Percentiles rank a stretch among this genome's conserved stretches.
Evolutionary conservation across 2,329 filamentous ascomycete species (phyloP).

Genomic region (Aspergillus candidus): DNA sequence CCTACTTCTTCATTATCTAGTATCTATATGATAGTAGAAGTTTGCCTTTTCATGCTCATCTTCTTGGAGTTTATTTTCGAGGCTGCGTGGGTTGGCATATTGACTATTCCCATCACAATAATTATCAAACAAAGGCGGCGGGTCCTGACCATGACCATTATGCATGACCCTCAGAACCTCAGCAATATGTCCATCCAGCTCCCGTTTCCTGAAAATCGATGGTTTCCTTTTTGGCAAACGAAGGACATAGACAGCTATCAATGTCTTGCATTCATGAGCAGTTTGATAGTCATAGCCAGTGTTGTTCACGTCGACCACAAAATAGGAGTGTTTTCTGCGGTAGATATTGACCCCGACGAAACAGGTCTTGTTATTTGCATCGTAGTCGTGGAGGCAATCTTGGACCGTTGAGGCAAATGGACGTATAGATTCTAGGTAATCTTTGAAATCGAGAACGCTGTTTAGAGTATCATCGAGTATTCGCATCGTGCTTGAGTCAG

Average conservation of each 20-base stretch:
- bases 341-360: constrained; percentile 9
- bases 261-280: constrained; percentile 6
- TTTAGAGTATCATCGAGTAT: constrained; percentile 12
- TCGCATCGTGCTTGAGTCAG: constrained; percentile 1
- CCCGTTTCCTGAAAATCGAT: constrained; percentile 2
- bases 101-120: not conserved
- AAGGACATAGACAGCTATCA: constrained; percentile 11
- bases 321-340: constrained; percentile 9
- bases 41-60: not conserved
- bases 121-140: constrained; percentile 14
- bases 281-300: constrained; percentile 10
- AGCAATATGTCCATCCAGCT: constrained; percentile 6
- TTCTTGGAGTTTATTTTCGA: too few species aligned
- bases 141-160: constrained; percentile 8
- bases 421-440: constrained; percentile 10
- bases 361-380: constrained; percentile 2
- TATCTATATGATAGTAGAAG: too few species aligned
- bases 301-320: constrained; percentile 13
- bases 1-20: too few species aligned
- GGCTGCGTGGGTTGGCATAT: constrained; percentile 1
- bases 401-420: constrained; percentile 6
- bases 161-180: constrained; percentile 7
- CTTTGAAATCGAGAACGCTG: constrained; percentile 6
- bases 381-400: not conserved
- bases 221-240: constrained; percentile 5